Evolutionary conservation across 163 green algal genomes (phyloP).

Genomic region (Coccomyxa subellipsoidea): DNA sequence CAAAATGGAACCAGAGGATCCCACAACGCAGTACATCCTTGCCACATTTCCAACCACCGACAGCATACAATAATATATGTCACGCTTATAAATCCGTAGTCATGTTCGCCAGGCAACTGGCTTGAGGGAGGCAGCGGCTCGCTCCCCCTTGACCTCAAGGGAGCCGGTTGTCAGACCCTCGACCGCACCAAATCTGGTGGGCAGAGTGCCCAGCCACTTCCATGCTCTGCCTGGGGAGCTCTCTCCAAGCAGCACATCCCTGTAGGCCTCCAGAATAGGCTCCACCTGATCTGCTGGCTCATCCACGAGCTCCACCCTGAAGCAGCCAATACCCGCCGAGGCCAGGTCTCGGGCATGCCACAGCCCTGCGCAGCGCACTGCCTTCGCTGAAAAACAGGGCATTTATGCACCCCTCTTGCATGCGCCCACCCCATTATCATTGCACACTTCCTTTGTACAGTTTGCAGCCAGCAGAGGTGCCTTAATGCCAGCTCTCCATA

Average conservation of each 20-base stretch:
- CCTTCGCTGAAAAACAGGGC: too few species aligned
- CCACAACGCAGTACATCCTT: too few species aligned
- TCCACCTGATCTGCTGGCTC: conserved; percentile 55
- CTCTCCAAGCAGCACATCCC: conserved; percentile 36
- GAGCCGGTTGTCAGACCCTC: background rate
- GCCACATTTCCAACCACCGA: too few species aligned
- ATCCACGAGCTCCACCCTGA: conserved; percentile 80
- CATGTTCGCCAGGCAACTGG: background rate
- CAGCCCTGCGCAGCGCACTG: conserved; percentile 10
- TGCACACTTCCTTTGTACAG: too few species aligned
- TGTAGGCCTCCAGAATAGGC: conserved; percentile 66
- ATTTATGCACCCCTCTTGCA: too few species aligned
- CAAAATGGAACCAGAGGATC: too few species aligned
- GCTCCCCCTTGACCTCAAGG: conserved; percentile 1
- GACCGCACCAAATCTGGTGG: background rate
- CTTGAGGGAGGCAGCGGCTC: background rate
- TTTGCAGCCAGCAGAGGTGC: too few species aligned
- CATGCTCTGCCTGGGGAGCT: background rate
- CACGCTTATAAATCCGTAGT: too few species aligned
- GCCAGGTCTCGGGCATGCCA: conserved; percentile 49
- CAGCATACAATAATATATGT: too few species aligned
- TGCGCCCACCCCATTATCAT: too few species aligned
- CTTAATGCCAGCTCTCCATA: too few species aligned
- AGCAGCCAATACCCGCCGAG: conserved; percentile 38
- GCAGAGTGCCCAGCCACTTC: background rate